Percentiles rank a stretch among this genome's conserved stretches.
Conservation (phyloP, 2,329 filamentous ascomycete genomes). For the Atkinsonella hypoxylon region DNA sequence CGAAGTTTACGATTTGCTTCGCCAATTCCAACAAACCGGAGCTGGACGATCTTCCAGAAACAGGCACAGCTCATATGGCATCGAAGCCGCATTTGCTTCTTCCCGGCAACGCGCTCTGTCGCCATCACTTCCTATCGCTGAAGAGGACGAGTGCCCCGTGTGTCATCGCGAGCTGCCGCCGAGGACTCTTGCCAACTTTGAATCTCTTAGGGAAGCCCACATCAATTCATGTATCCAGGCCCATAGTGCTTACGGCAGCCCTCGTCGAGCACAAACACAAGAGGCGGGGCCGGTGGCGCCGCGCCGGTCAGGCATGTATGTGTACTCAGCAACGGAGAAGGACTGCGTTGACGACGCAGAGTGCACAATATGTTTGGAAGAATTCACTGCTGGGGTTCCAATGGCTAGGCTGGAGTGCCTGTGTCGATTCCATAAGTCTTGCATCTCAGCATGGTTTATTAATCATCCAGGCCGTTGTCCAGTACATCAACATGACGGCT, state of each 20-base stretch:
- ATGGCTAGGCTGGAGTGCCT: constrained; percentile 59
- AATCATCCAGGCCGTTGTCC: constrained; percentile 51
- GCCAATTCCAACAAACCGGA: constrained; percentile 12
- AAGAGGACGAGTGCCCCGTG: constrained; percentile 71
- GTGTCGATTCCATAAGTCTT: constrained; percentile 50
- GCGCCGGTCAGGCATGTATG: constrained; percentile 48
- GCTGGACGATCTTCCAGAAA: constrained; percentile 10
- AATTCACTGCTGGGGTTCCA: constrained; percentile 47
- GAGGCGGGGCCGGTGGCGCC: constrained; percentile 17
- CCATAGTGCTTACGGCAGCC: constrained; percentile 38
- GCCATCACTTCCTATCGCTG: constrained; percentile 40
- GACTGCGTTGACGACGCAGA: constrained; percentile 57
- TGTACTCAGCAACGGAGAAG: constrained; percentile 53
- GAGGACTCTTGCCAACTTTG: constrained; percentile 38
- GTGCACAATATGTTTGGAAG: constrained; percentile 56
- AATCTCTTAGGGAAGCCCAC: constrained; percentile 43
- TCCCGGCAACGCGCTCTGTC: constrained; percentile 27
- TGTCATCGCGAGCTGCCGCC: constrained; percentile 62
- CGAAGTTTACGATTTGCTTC: constrained; percentile 20
- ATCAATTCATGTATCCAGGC: constrained; percentile 45
- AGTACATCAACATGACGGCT: constrained; percentile 52
- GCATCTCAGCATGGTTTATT: constrained; percentile 51
- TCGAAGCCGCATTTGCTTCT: constrained; percentile 20
- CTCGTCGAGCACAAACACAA: constrained; percentile 15
- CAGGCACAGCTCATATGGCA: constrained; percentile 17